Evolutionary conservation across 2,329 filamentous ascomycete genomes (phyloP), one percentile per base, ranked within the genome.

Genomic region (Fusarium phyllophilum): DNA sequence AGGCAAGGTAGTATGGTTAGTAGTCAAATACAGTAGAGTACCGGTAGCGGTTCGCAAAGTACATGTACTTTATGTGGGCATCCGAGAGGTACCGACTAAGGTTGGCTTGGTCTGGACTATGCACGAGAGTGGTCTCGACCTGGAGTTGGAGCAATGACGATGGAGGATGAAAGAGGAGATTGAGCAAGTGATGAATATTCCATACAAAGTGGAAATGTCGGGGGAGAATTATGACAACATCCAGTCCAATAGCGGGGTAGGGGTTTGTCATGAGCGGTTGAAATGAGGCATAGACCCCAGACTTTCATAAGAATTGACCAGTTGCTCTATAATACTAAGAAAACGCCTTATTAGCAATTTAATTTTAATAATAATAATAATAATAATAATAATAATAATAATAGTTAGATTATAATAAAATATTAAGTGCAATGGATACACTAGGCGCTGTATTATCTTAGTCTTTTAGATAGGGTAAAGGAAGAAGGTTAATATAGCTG

Each of bases 211-310:
- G 42, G 41, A 58, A 36, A 36, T 26, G 49, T 52, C 33, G n/a
- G 26, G 44, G 29, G 24, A 42, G 39, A 39, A 45, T 65, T 64
- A 70, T 70, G 68, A 59, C 69, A 69, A 29, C 45, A 59, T 64
- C 33, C 45, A 72, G 57, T 70, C 39, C 52, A 72, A 70, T 70
- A 70, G 70, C 69, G 58, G 69, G 69, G 63, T 73, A 67, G 44
- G 48, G 18, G 52, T 55, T 70, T 70, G 66, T 70, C 66, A 69
- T 57, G 57, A 70, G 59, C 24, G 29, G 45, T 51, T 56, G 39
- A 51, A 36, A 39, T 39, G 56, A 69, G 65, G 58, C 66, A 69
- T 18, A 18, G 38, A 18, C n/a, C n/a, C n/a, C n/a, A n/a, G n/a
- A n/a, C n/a, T n/a, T n/a, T n/a, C n/a, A n/a, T n/a, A n/a, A n/a